Percentiles rank a stretch among this genome's conserved stretches.
These are phyloP conservation scores for Steccherinum ochraceum DNA, from an alignment of 768 basidiomycete genomes.

Conservation along the genomic window DNA sequence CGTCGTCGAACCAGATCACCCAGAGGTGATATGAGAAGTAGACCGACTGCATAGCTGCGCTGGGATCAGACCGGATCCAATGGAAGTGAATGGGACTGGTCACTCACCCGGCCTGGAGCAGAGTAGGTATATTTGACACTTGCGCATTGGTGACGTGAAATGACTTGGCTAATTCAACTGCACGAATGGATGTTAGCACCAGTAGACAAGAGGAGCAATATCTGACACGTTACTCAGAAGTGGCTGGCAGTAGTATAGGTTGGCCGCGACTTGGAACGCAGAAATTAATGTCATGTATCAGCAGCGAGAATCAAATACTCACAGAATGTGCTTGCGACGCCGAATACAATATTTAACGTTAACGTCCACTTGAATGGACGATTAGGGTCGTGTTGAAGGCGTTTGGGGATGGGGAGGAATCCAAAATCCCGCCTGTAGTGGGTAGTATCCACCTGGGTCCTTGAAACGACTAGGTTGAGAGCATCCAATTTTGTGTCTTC, in stretches of 20 bases:
- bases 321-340: slow-evolving; percentile 56
- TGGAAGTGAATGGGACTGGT: background rate
- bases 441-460: too few species aligned
- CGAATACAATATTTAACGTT: slow-evolving; percentile 52
- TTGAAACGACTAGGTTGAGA: too few species aligned
- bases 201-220: slow-evolving; percentile 8
- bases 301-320: slow-evolving; percentile 13
- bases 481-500: too few species aligned
- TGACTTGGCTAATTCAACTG: slow-evolving; percentile 20
- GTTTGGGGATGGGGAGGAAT: slow-evolving; percentile 56
- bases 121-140: slow-evolving; percentile 50
- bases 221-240: slow-evolving; percentile 47
- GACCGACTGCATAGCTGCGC: slow-evolving; percentile 15
- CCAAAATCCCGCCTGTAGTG: too few species aligned
- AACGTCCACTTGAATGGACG: slow-evolving; percentile 44
- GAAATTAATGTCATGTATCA: background rate
- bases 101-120: slow-evolving; percentile 57
- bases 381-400: slow-evolving; percentile 44
- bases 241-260: slow-evolving; percentile 79
- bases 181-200: slow-evolving; percentile 17
- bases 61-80: slow-evolving; percentile 2
- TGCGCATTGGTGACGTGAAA: slow-evolving; percentile 25
- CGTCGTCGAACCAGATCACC: slow-evolving; percentile 77
- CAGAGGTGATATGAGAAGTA: slow-evolving; percentile 64
- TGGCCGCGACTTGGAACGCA: slow-evolving; percentile 42